Evolutionary conservation across 2,329 filamentous ascomycete species (phyloP), one percentile per base, ranked within the genome.

Genomic region (Didymella glomerata): DNA sequence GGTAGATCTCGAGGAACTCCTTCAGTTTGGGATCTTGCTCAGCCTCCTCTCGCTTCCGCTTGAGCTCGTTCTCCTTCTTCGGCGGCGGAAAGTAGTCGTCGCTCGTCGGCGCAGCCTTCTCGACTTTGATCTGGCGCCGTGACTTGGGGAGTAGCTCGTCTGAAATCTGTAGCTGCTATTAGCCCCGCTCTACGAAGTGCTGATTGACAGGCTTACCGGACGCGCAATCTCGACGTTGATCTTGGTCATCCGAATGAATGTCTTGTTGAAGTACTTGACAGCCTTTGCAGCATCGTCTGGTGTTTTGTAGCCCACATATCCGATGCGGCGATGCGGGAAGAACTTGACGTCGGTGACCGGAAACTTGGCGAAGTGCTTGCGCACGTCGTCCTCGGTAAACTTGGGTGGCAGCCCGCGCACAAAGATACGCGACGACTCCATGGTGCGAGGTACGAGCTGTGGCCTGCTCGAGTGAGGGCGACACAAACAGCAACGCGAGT

Each of bases 171-270:
- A 6, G 20, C 27, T 9, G 5, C 41, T 1, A 54, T 82, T 71
- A 66, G 76, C 74, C 30, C 55, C n/a, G 40, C 27, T 38, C 42
- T 47, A 20, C 28, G 13, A 20, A 38, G 48, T 22, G 34, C 14
- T 34, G 9, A 28, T 47, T 16, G 4, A 30, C 22, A 55, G 27
- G 61, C 85, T 75, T 81, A 96, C 90, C 60, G 95, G 90, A 76
- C 86, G 89, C 56, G 95, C 95, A 72, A 95, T 81, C 80, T 97
- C 93, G 62, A 97, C 95, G 28, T 85, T 85, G 71, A 99, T 93
- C 81, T 90, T 96, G 57, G 93, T 97, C 91, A 97, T 95, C 69
- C 93, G 92, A 71, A 99, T 92, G 79, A 93, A 99, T 64, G 93
- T 90, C 76, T 87, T 92, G 83, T 99, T 93, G 84, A 97, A 97